Conservation (phyloP, 441 rosid genomes). For the Erodium trifolium region DNA sequence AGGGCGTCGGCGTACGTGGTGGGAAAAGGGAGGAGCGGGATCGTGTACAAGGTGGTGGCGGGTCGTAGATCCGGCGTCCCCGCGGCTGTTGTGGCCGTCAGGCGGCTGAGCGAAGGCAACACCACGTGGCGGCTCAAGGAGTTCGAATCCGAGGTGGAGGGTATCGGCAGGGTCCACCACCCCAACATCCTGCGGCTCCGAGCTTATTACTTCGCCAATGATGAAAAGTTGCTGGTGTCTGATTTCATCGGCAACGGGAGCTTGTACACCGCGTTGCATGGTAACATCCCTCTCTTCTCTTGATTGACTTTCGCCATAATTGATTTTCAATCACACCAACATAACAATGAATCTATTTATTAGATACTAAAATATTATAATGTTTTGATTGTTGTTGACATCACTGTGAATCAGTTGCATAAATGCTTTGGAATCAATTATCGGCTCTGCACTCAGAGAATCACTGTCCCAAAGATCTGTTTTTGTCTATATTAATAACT, state of each 20-base stretch:
- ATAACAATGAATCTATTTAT: too few relatives aligned
- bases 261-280: slow-evolving; percentile 66
- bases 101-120: slow-evolving; percentile 88
- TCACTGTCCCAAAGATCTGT: not conserved
- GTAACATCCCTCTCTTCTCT: slow-evolving; percentile 25
- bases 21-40: slow-evolving; percentile 94
- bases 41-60: slow-evolving; percentile 87
- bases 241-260: slow-evolving; percentile 87
- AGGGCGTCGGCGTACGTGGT: slow-evolving; percentile 92
- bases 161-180: slow-evolving; percentile 83
- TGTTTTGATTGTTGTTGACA: too few relatives aligned
- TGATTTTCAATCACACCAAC: too few relatives aligned
- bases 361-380: too few relatives aligned
- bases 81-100: slow-evolving; percentile 50
- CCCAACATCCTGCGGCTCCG: slow-evolving; percentile 78
- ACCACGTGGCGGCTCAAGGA: slow-evolving; percentile 67
- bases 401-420: not conserved
- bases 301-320: too few relatives aligned
- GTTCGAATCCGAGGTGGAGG: slow-evolving; percentile 78
- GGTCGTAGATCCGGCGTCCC: slow-evolving; percentile 56
- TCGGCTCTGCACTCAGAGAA: not conserved
- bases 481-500: not conserved
- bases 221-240: slow-evolving; percentile 84
- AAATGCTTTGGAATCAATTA: not conserved
- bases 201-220: slow-evolving; percentile 94